These are phyloP conservation scores for Cladosporium halotolerans DNA, from an alignment of 2,329 filamentous ascomycete genomes.

Conservation along the genomic window DNA sequence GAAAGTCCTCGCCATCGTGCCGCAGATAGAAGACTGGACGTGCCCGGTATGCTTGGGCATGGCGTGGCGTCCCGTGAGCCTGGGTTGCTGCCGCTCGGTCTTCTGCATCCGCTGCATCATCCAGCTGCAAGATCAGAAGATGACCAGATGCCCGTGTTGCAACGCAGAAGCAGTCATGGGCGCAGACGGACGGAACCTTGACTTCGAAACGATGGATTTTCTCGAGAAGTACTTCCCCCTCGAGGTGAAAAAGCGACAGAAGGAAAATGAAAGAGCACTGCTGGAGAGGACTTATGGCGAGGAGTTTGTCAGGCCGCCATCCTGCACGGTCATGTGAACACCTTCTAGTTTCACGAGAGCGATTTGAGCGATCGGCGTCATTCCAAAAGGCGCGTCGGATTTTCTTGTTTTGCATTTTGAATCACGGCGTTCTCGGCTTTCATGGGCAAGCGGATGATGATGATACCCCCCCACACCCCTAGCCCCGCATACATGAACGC, in stretches of 20 bases:
- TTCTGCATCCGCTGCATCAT: constrained; percentile 83
- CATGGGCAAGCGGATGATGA: background rate
- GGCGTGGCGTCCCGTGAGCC: constrained; percentile 72
- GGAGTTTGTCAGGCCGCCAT: constrained; percentile 26
- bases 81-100: constrained; percentile 64
- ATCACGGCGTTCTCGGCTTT: background rate
- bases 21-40: constrained; percentile 76
- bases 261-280: constrained; percentile 65
- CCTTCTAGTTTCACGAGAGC: background rate
- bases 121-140: constrained; percentile 63
- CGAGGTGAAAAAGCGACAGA: constrained; percentile 55
- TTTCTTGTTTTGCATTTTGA: background rate
- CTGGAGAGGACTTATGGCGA: constrained; percentile 44
- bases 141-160: constrained; percentile 70
- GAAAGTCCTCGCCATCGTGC: constrained; percentile 66
- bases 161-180: constrained; percentile 63
- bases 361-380: background rate
- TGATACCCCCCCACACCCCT: constrained; percentile 1
- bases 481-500: background rate
- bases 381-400: background rate
- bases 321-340: constrained; percentile 27
- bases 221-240: constrained; percentile 72
- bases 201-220: constrained; percentile 61
- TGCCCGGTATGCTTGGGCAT: constrained; percentile 76
- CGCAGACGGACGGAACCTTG: constrained; percentile 63